Conservation (phyloP, 2,329 filamentous ascomycete genomes). For the Sporothrix mexicana region DNA sequence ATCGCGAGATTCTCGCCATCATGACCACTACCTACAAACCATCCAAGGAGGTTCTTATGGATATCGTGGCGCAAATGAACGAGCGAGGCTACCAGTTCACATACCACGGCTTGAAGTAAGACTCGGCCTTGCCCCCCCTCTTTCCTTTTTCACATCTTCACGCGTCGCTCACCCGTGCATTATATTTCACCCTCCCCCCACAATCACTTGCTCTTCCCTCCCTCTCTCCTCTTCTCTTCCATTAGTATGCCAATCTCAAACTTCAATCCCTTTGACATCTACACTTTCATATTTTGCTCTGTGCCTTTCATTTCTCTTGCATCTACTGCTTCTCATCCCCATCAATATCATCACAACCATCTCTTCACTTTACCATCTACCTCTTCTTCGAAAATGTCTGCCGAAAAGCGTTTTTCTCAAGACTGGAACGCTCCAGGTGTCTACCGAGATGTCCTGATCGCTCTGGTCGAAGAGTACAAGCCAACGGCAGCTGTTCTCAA, state of each 20-base stretch:
- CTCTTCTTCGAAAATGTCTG: constrained; percentile 3
- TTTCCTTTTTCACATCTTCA: neutral
- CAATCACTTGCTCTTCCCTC: neutral
- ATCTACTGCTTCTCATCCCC: neutral
- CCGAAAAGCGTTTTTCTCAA: constrained; percentile 32
- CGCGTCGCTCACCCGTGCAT: neutral
- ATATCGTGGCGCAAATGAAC: constrained; percentile 40
- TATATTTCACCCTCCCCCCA: neutral
- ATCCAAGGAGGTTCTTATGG: constrained; percentile 42
- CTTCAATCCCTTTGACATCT: neutral
- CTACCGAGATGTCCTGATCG: constrained; percentile 53
- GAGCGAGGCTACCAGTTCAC: constrained; percentile 42
- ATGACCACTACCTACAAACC: constrained; percentile 49
- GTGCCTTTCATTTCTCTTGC: constrained; percentile 9
- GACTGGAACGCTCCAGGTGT: constrained; percentile 50
- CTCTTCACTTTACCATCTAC: neutral
- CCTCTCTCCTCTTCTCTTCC: too few relatives aligned
- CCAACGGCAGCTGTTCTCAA: constrained; percentile 44
- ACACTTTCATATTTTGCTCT: neutral
- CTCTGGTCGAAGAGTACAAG: constrained; percentile 48
- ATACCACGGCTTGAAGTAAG: constrained; percentile 35
- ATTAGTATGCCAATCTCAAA: neutral
- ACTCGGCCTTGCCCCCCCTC: neutral
- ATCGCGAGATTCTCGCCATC: constrained; percentile 53
- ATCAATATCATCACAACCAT: neutral